Evolutionary conservation across 441 rosid species (phyloP).

Genomic region (Dalechampia spathulata): DNA sequence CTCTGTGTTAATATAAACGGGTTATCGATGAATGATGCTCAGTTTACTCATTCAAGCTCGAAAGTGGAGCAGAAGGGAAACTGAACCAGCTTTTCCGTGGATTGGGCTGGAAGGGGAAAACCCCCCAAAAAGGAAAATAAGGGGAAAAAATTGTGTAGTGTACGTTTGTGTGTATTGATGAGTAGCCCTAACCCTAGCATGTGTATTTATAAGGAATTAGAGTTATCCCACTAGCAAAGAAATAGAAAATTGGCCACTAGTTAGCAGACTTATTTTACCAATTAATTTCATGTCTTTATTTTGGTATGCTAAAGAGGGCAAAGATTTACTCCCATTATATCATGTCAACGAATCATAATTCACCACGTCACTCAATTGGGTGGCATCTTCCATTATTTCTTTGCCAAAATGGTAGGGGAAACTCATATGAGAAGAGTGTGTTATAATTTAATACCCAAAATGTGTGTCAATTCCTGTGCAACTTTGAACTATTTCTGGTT

Average conservation of each 20-base stretch:
- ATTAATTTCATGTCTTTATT: constrained; percentile 15
- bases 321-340: constrained; percentile 18
- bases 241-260: constrained; percentile 12
- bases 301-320: constrained; percentile 8
- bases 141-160: not conserved
- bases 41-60: constrained; percentile 9
- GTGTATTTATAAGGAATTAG: constrained; percentile 31
- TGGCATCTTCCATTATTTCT: constrained; percentile 8
- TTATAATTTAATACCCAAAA: not conserved
- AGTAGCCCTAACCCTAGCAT: constrained; percentile 61
- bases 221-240: not conserved
- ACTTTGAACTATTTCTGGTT: not conserved
- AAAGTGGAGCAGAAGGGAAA: not conserved
- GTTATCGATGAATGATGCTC: not conserved
- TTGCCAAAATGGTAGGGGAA: constrained; percentile 1
- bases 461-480: not conserved
- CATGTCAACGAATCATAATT: constrained; percentile 23
- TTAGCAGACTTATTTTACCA: constrained; percentile 11
- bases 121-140: not conserved
- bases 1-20: not conserved
- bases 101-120: not conserved
- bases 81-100: not conserved
- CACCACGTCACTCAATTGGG: constrained; percentile 12
- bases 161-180: constrained; percentile 23
- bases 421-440: not conserved